phyloP scores from a whole-genome alignment of 768 basidiomycete species.

The Tylopilus rubrobrunneus region DNA sequence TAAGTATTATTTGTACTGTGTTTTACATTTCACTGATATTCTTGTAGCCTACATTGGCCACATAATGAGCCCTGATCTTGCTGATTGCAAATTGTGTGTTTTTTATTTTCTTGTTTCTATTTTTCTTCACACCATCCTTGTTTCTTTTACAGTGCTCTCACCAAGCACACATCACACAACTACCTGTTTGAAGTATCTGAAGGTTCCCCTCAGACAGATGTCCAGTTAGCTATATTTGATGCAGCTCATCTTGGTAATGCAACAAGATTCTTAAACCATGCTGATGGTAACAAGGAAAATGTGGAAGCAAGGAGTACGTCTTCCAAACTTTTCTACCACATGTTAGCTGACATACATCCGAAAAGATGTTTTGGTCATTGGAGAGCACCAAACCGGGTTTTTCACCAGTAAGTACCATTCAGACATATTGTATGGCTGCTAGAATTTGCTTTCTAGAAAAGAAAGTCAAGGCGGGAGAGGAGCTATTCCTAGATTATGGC shows the following conservation, averaged over 20 bases:
- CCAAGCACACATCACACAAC: conserved; percentile 23
- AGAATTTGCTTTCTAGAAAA: conserved; percentile 13
- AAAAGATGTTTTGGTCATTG: conserved; percentile 29
- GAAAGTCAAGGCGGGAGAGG: conserved; percentile 28
- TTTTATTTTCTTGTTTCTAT: too few relatives aligned
- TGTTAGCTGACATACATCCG: neutral
- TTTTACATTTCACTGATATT: neutral
- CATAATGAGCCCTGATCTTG: conserved; percentile 12
- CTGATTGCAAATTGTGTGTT: conserved; percentile 9
- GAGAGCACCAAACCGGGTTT: conserved; percentile 36
- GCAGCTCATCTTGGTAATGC: conserved; percentile 42
- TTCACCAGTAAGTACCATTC: conserved; percentile 30
- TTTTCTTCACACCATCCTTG: neutral
- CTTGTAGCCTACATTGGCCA: conserved; percentile 40
- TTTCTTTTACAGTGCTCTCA: conserved; percentile 7
- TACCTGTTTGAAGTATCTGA: conserved; percentile 31
- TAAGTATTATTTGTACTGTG: neutral
- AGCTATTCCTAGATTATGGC: conserved; percentile 38
- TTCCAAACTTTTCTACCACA: neutral
- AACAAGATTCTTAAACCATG: conserved; percentile 44
- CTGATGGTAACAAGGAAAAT: conserved; percentile 1
- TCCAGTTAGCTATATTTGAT: conserved; percentile 25
- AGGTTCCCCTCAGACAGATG: neutral
- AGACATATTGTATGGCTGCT: neutral
- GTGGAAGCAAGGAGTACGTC: conserved; percentile 28